A percentile compares a stretch with the other conserved stretches of the same genome.
These are phyloP conservation scores for Mortierella polycephala DNA, from an alignment of 371 early-diverging fungal genomes.

Conservation along the genomic window DNA sequence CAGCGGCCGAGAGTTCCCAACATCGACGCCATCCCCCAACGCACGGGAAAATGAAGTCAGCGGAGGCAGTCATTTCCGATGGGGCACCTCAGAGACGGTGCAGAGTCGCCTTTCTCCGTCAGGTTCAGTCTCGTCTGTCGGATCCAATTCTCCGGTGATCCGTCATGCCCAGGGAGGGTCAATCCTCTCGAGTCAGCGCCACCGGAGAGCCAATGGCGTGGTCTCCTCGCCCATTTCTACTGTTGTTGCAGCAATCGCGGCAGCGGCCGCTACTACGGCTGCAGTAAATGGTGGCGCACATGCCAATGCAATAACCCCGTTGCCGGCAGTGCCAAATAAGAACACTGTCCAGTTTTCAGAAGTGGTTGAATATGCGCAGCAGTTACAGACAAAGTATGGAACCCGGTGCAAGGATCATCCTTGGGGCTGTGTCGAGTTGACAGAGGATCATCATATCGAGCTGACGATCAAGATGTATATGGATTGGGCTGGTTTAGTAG, in stretches of 20 bases:
- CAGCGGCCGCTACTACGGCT: not conserved
- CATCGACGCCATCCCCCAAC: conserved; percentile 26
- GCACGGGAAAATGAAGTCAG: conserved; percentile 28
- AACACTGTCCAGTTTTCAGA: conserved; percentile 48
- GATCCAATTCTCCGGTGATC: conserved; percentile 26
- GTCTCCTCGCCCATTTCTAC: conserved; percentile 37
- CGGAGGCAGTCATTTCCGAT: conserved; percentile 27
- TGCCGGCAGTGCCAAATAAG: conserved; percentile 11
- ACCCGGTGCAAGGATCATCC: conserved; percentile 28
- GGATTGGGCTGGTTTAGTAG: conserved; percentile 53
- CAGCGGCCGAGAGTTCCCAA: conserved; percentile 14
- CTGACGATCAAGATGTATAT: conserved; percentile 54
- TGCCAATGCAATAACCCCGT: not conserved
- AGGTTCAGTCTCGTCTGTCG: conserved; percentile 28
- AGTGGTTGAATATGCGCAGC: conserved; percentile 46
- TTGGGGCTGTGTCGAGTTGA: conserved; percentile 48
- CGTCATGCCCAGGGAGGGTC: conserved; percentile 15
- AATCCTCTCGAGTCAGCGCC: conserved; percentile 7
- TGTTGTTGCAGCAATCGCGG: not conserved
- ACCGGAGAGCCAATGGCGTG: conserved; percentile 36
- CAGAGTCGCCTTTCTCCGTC: conserved; percentile 32
- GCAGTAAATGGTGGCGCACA: not conserved
- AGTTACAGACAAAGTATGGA: conserved; percentile 40
- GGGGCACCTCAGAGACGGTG: conserved; percentile 25
- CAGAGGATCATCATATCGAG: conserved; percentile 41